Evolutionary conservation across 1,284 basidiomycete species (phyloP).

Genomic region (Trametes hirsuta): DNA sequence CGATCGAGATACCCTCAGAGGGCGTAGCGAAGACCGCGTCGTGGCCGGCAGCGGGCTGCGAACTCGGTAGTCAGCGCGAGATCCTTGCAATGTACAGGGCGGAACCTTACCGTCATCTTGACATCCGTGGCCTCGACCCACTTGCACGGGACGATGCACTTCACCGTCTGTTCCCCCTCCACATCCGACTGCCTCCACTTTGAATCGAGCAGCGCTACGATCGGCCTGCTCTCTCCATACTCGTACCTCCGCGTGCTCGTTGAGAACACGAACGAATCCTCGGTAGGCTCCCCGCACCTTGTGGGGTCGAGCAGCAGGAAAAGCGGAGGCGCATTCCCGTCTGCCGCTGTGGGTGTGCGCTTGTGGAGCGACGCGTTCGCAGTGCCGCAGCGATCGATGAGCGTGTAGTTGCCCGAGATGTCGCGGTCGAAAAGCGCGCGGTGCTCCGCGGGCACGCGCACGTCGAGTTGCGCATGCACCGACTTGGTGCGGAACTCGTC

Average conservation of each 20-base stretch:
- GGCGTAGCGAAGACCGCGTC: constrained; percentile 74
- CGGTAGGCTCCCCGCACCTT: constrained; percentile 70
- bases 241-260: constrained; percentile 78
- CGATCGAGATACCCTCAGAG: constrained; percentile 53
- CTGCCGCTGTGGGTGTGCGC: constrained; percentile 48
- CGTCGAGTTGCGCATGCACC: constrained; percentile 69
- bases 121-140: constrained; percentile 61
- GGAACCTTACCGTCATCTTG: constrained; percentile 51
- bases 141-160: constrained; percentile 61
- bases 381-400: constrained; percentile 88
- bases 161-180: constrained; percentile 50
- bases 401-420: constrained; percentile 78
- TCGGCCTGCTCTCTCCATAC: constrained; percentile 77
- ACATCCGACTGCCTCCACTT: constrained; percentile 76
- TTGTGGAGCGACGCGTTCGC: constrained; percentile 88
- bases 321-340: constrained; percentile 58
- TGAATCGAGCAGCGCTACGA: constrained; percentile 71
- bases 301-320: constrained; percentile 89
- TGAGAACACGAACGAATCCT: constrained; percentile 85
- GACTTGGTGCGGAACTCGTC: constrained; percentile 67
- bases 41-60: constrained; percentile 54
- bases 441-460: constrained; percentile 59
- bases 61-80: constrained; percentile 15
- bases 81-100: not conserved
- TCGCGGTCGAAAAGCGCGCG: constrained; percentile 71